Evolutionary conservation across 768 basidiomycete genomes (phyloP), one percentile per base, ranked within the genome.

Genomic region (Podaxis mareebaensis): DNA sequence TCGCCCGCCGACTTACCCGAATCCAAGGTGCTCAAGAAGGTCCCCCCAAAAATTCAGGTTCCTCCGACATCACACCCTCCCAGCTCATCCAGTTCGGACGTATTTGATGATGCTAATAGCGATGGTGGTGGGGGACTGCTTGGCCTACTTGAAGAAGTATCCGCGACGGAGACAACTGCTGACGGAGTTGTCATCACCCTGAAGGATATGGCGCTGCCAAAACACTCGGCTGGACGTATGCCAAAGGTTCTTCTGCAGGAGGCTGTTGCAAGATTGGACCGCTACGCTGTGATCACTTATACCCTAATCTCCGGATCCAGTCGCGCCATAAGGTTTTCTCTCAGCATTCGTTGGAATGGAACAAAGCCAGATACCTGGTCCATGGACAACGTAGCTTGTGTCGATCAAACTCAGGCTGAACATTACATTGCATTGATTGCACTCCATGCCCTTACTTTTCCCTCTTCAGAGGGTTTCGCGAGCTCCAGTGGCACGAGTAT

Each of bases 351-450:
- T 33, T 96, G 93, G 93, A 81, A 82, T 48, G 85, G 84, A 38
- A 81, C 78, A 57, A 82, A 81, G 66, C 75, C 76, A 61, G 78
- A 84, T 59, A 81, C 87, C 55, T 97, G 91, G 90, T 72, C 72
- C 15, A 99, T 99, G 96, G 84, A 87, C 3, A 85, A 92, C 64
- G 78, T 92, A 49, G 95, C 92, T 13, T 99, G 96, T 69, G 78
- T 84, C 49, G 85, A 92, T 65, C 82, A 85, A 60, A 69, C 71
- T 0, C 95, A 98, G 72, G 95, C 96, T 24, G 92, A 93, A 73
- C 88, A 98, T 68, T 99, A 94, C 71, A 83, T 96, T 55, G 85
- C 96, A 3, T 91, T 91, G 17, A 75, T 96, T 53, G 95, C 94
- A 3, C 78, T 98, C 38, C 93, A 96, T 73, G 82, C 85, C 3